Base-by-base conservation (phyloP, 306 rosid genomes). In the Albizia julibrissin region DNA sequence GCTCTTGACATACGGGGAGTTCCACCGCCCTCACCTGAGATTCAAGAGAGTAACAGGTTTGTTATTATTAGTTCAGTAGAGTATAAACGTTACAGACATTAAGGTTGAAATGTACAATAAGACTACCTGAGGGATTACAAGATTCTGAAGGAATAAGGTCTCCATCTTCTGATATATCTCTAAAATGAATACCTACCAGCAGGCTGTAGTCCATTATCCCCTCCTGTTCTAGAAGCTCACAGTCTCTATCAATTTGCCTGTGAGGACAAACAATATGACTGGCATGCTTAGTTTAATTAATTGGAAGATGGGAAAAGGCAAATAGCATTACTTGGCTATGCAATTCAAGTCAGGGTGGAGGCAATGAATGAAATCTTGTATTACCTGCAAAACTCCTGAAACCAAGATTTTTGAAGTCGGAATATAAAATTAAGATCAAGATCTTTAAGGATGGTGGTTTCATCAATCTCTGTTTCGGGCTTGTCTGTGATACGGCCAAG, bases 131-230 rank as follows among this genome's bases (percentile, higher is more conserved):
- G 59, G 89, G 92, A 81, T 89, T 87, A 7, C 1, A 83, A 64
- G 94, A 71, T 82, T 87, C 88, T 3, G 84, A 84, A 80, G 94
- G 90, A 84, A 91, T 81, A 44, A 93, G 67, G 31, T 90, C 89
- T 29, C 98, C 97, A 27, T 90, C 88, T 39, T 85, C 77, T 18
- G 99, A 88, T 75, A 88, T 89, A 62, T 89, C 89, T 86, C 87
- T 87, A 86, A 95, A 95, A 89, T 90, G 94, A 83, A 95, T 92
- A 27, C 99, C 99, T 79, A 95, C 87, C 42, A 95, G 82, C 52
- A 95, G 76, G 79, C 99, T 95, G 75, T 95, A 95, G 85, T 95
- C 99, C 99, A 93, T 95, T 68, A 93, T 90, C 81, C 98, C 92
- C 75, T 95, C 99, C 27, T 90, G 98, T 77, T 95, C 98, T 29